A percentile compares a stretch with the other conserved stretches of the same genome.
phyloP scores from a whole-genome alignment of 1,139 yeast species.

The Wickerhamiella infanticola region DNA sequence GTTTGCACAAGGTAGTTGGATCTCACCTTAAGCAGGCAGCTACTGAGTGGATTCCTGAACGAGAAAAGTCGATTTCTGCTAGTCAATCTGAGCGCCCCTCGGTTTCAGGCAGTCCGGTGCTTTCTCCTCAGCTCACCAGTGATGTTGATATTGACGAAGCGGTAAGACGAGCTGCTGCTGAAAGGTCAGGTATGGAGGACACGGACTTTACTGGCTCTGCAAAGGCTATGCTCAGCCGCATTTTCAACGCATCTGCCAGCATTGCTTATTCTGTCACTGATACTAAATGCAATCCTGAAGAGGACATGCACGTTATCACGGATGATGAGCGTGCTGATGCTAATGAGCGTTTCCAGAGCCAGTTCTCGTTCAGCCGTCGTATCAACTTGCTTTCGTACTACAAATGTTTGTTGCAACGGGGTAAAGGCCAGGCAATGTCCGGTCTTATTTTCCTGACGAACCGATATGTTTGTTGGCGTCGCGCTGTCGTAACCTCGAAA shows the following conservation, averaged over 20 bases:
- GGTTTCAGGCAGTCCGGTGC: background rate
- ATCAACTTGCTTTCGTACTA: slow-evolving; percentile 51
- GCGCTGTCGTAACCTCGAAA: slow-evolving; percentile 56
- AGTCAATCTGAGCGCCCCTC: background rate
- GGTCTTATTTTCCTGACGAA: slow-evolving; percentile 69
- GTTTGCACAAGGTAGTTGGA: background rate
- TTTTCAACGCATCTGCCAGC: background rate
- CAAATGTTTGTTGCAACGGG: slow-evolving; percentile 52
- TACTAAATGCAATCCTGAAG: slow-evolving; percentile 1
- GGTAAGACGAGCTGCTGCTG: background rate
- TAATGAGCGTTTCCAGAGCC: slow-evolving; percentile 41
- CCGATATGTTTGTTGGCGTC: slow-evolving; percentile 56
- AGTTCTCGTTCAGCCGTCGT: slow-evolving; percentile 45
- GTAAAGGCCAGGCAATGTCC: slow-evolving; percentile 45
- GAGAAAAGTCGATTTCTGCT: background rate
- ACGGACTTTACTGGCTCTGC: background rate
- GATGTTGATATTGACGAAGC: background rate
- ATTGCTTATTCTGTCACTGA: background rate
- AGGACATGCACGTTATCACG: background rate
- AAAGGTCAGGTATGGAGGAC: background rate
- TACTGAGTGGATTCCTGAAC: background rate
- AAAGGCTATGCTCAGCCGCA: background rate
- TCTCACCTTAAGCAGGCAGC: background rate
- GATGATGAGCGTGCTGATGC: slow-evolving; percentile 12
- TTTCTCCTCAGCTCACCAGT: background rate